These are phyloP conservation scores for Aureobasidium sp. DNA, from an alignment of 2,329 filamentous ascomycete genomes.

Conservation along the genomic window DNA sequence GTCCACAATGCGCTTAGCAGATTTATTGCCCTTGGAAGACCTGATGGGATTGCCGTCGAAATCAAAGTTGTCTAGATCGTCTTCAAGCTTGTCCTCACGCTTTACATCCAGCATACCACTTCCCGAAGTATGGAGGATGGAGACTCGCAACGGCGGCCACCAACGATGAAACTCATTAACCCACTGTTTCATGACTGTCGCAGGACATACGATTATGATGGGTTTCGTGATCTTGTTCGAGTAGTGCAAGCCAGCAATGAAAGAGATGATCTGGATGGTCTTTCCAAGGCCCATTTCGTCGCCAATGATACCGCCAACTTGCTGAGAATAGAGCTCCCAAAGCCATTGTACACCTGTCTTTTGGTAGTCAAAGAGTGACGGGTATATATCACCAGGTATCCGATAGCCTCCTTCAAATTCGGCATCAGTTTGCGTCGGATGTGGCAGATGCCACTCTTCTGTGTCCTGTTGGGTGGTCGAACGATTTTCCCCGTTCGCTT, in stretches of 20 bases:
- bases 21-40: slow-evolving; percentile 53
- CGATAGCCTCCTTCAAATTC: slow-evolving; percentile 67
- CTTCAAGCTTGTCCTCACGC: slow-evolving; percentile 55
- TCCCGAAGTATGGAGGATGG: slow-evolving; percentile 88
- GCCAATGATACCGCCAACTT: slow-evolving; percentile 87
- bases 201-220: slow-evolving; percentile 85
- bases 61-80: slow-evolving; percentile 51
- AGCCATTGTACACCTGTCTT: slow-evolving; percentile 97
- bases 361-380: slow-evolving; percentile 90
- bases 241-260: slow-evolving; percentile 85
- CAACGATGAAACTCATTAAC: slow-evolving; percentile 97
- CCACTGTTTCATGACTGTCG: slow-evolving; percentile 94
- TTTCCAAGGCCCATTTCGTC: slow-evolving; percentile 99
- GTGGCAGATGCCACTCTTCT: slow-evolving; percentile 76
- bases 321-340: slow-evolving; percentile 81
- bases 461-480: slow-evolving; percentile 30
- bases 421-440: slow-evolving; percentile 73
- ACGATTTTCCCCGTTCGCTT: slow-evolving; percentile 28
- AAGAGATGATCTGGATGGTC: slow-evolving; percentile 74
- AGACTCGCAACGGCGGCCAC: slow-evolving; percentile 98
- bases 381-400: slow-evolving; percentile 86
- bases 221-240: slow-evolving; percentile 79
- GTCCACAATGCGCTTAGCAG: slow-evolving; percentile 74
- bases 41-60: slow-evolving; percentile 22
- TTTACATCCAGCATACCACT: slow-evolving; percentile 87